Percentiles rank a stretch among this genome's conserved stretches.
These are phyloP conservation scores for Rhododendron henanense DNA, from an alignment of 148 eudicot species.

Conservation along the genomic window DNA sequence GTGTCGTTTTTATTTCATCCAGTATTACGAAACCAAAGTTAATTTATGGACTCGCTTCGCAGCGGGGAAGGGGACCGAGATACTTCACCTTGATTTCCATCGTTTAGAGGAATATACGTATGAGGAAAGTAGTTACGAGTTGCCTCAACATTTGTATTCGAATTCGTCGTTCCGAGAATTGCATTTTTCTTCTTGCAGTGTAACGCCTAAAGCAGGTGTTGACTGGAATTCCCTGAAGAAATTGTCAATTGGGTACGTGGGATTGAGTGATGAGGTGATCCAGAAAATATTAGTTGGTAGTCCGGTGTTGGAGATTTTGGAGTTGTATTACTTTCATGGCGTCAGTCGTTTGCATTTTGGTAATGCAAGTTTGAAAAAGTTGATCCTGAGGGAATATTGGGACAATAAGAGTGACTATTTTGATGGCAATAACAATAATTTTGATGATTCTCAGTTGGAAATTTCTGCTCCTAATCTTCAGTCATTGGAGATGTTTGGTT, in stretches of 20 bases:
- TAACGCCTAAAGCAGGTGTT: neutral
- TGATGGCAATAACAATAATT: no score
- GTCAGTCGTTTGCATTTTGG: neutral
- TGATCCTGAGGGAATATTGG: neutral
- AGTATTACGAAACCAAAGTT: neutral
- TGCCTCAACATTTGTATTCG: neutral
- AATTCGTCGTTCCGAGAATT: neutral
- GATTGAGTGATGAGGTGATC: neutral
- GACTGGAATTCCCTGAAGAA: neutral
- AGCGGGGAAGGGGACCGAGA: neutral
- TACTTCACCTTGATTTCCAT: neutral
- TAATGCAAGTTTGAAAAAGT: neutral
- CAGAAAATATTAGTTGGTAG: neutral
- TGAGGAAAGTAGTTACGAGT: neutral
- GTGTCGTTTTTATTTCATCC: no score
- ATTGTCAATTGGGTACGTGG: neutral
- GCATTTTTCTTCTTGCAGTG: neutral
- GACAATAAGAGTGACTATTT: no score
- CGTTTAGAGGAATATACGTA: neutral
- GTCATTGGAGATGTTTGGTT: neutral
- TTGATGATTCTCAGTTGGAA: neutral
- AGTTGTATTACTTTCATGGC: neutral
- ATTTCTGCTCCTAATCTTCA: neutral
- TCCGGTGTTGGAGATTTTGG: constrained; percentile 8
- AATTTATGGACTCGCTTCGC: neutral